Evolutionary conservation across 2,329 filamentous ascomycete genomes (phyloP), one percentile per base, ranked within the genome.

Genomic region (Nemania serpens): DNA sequence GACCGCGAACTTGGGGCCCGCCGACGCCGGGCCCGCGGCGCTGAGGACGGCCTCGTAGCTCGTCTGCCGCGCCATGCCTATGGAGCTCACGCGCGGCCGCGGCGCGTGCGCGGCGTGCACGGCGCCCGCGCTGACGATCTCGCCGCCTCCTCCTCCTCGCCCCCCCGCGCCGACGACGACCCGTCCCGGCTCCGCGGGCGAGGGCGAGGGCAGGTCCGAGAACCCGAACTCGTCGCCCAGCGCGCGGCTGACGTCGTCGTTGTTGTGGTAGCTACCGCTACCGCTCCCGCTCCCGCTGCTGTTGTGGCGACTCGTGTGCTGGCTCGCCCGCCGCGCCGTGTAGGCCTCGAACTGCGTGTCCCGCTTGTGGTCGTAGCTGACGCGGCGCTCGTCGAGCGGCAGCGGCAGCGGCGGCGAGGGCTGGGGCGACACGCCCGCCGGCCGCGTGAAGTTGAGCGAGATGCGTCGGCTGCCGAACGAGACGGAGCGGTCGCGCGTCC

Each of bases 301-400:
- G 29, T 10, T 20, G 11, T 49, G 49, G 11, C 5, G 12, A 2
- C 47, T 41, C n/a, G 34, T 48, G 22, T 45, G 50, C 36, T 51
- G 61, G 55, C 70, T 72, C 3, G 61, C 65, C 11, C 74, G 74
- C 9, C 73, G 74, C 22, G 75, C 74, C 17, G 79, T 66, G 66
- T 79, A 82, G 5, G 77, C 75, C 50, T 82, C 80, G 59, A 81
- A 82, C 56, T 78, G 75, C 3, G 80, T 82, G 55, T 81, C 77
- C 5, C 80, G 75, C 71, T 77, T 73, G 69, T 82, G 79, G 54
- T 73, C 75, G 69, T 82, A 82, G 42, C 74, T 71, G 10, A 39
- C 41, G 22, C 62, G 68, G 2, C 66, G 69, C 55, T 71, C 65
- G 13, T 29, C 36, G 5, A 13, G 15, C 11, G 5, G 43, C 11